A percentile compares a stretch with the other conserved stretches of the same genome.
Conservation (phyloP, 108 stramenopile species). For the Nitzschia sp. region DNA sequence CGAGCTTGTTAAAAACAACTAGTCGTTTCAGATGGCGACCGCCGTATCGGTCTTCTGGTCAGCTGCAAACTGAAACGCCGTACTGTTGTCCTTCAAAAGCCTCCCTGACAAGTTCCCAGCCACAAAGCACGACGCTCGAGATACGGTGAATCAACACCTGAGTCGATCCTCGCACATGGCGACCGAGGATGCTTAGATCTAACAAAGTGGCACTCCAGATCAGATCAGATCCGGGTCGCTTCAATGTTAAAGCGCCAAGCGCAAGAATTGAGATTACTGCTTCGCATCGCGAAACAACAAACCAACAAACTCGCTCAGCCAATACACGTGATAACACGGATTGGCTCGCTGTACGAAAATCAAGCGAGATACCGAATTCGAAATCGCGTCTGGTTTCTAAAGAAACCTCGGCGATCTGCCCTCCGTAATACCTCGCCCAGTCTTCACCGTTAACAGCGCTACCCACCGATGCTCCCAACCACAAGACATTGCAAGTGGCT, state of each 20-base stretch:
- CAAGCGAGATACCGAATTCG: no score
- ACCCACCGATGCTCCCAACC: no score
- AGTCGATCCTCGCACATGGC: not conserved
- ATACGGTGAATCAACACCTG: not conserved
- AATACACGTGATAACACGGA: no score
- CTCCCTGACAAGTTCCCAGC: not conserved
- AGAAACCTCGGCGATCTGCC: no score
- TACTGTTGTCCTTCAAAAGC: not conserved
- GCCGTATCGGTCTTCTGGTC: not conserved
- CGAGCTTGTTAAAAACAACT: not conserved
- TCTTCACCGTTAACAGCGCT: no score
- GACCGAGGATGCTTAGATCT: not conserved
- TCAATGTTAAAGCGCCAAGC: not conserved
- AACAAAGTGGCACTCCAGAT: not conserved
- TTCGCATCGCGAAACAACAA: constrained; percentile 25
- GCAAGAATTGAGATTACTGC: not conserved
- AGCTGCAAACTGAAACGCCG: not conserved
- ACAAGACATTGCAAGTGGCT: no score
- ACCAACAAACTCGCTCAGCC: constrained; percentile 23
- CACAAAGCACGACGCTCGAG: not conserved
- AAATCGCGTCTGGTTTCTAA: no score
- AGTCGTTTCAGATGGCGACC: not conserved
- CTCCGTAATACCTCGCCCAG: no score
- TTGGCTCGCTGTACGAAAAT: no score
- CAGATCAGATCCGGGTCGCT: not conserved